Conservation (phyloP, 441 rosid species). For the Biscutella auriculata region DNA sequence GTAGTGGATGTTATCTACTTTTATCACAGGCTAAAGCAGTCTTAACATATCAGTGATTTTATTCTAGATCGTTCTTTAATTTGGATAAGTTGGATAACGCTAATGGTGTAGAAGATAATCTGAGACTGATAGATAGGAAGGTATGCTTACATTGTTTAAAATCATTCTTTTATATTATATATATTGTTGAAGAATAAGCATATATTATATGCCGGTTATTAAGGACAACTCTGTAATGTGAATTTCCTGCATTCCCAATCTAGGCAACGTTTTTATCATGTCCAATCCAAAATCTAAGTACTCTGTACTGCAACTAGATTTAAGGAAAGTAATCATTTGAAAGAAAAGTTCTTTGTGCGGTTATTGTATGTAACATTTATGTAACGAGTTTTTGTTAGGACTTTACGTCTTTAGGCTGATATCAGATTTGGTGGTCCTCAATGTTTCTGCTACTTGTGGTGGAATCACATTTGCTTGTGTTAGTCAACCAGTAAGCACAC, state of each 20-base stretch:
- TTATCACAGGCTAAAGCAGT: conserved; percentile 6
- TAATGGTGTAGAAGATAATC: conserved; percentile 73
- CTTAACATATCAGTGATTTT: conserved; percentile 21
- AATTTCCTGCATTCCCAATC: neutral
- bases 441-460: conserved; percentile 95
- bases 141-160: conserved; percentile 24
- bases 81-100: conserved; percentile 83
- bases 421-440: conserved; percentile 88
- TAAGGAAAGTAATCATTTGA: conserved; percentile 36
- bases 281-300: conserved; percentile 89
- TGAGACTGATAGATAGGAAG: conserved; percentile 78
- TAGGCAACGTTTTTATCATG: conserved; percentile 87
- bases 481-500: conserved; percentile 79
- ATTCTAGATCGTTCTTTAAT: conserved; percentile 66
- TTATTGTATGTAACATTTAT: neutral
- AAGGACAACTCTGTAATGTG: neutral
- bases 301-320: conserved; percentile 79
- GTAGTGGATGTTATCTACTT: neutral
- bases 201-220: neutral
- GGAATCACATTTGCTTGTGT: conserved; percentile 98
- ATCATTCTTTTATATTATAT: neutral
- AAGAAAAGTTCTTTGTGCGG: neutral
- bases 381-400: neutral
- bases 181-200: neutral
- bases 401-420: conserved; percentile 47